Evolutionary conservation across 257 asterid genomes (phyloP).

Genomic region (Catharanthus roseus): DNA sequence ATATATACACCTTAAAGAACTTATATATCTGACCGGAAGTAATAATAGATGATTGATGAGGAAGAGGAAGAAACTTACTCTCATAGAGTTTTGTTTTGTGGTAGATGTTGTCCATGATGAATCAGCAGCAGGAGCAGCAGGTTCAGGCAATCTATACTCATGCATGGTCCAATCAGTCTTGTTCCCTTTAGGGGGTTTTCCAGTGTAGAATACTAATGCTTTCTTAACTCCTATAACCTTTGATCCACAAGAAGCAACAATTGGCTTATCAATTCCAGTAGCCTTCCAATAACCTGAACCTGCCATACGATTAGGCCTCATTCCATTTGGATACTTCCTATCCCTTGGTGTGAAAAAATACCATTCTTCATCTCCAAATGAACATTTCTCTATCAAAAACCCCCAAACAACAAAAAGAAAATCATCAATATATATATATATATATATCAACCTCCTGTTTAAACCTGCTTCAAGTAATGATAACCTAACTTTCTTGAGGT

Average conservation of each 20-base stretch:
- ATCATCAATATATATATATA: too few species aligned
- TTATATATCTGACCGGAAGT: too few species aligned
- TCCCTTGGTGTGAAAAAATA: constrained; percentile 25
- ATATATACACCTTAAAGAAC: too few species aligned
- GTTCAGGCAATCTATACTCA: constrained; percentile 20
- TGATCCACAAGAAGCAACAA: constrained; percentile 1
- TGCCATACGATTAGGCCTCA: constrained; percentile 27
- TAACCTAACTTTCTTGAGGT: too few species aligned
- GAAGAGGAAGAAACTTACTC: constrained; percentile 13
- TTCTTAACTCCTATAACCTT: constrained; percentile 21
- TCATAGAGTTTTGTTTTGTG: constrained; percentile 13
- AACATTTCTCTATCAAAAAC: constrained; percentile 17
- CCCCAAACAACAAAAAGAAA: too few species aligned
- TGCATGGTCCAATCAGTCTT: constrained; percentile 32
- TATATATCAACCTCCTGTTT: too few species aligned
- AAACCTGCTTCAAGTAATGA: too few species aligned
- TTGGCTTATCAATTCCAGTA: constrained; percentile 26
- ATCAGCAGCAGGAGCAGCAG: not conserved
- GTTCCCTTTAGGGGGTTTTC: constrained; percentile 20
- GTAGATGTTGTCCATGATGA: not conserved
- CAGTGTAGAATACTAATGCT: constrained; percentile 23
- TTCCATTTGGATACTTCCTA: constrained; percentile 28
- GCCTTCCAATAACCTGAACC: constrained; percentile 27
- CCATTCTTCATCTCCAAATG: constrained; percentile 21
- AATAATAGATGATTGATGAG: too few species aligned